phyloP scores from a whole-genome alignment of 2,329 filamentous ascomycete genomes.

The Monilinia vaccinii-corymbosi region DNA sequence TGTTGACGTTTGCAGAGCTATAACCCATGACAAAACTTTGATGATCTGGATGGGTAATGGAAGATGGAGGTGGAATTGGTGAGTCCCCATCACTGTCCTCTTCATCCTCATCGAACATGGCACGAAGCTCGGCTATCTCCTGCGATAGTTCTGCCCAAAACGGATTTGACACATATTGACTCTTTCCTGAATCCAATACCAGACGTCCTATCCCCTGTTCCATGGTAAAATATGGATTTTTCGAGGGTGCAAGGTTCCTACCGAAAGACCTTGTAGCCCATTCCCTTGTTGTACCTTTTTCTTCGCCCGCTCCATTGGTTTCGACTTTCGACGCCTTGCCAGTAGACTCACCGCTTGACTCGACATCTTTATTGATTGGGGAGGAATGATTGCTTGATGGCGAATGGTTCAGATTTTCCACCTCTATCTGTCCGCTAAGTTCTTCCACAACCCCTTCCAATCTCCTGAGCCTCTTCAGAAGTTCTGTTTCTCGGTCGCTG shows the following conservation, averaged over 20 bases:
- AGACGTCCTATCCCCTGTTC: conserved; percentile 49
- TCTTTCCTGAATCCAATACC: conserved; percentile 59
- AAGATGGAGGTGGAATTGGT: conserved; percentile 32
- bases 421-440: conserved; percentile 49
- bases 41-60: conserved; percentile 54
- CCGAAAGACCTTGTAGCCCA: conserved; percentile 22
- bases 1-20: conserved; percentile 59
- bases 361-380: conserved; percentile 14
- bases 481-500: conserved; percentile 55
- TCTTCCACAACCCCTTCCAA: conserved; percentile 69
- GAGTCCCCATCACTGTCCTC: conserved; percentile 23
- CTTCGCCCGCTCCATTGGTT: conserved; percentile 26
- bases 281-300: conserved; percentile 18
- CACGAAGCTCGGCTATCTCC: conserved; percentile 26
- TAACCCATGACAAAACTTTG: conserved; percentile 68
- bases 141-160: conserved; percentile 70
- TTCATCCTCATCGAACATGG: conserved; percentile 26
- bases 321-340: conserved; percentile 13
- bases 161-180: conserved; percentile 65
- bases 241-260: conserved; percentile 23
- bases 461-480: conserved; percentile 63
- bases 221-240: conserved; percentile 27
- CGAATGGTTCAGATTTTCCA: conserved; percentile 23
- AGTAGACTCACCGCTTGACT: conserved; percentile 7
- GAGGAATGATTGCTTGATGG: conserved; percentile 22